Percentiles rank a stretch among this genome's conserved stretches.
These are phyloP conservation scores for Botrytis elliptica DNA, from an alignment of 2,329 filamentous ascomycete genomes.

Conservation along the genomic window DNA sequence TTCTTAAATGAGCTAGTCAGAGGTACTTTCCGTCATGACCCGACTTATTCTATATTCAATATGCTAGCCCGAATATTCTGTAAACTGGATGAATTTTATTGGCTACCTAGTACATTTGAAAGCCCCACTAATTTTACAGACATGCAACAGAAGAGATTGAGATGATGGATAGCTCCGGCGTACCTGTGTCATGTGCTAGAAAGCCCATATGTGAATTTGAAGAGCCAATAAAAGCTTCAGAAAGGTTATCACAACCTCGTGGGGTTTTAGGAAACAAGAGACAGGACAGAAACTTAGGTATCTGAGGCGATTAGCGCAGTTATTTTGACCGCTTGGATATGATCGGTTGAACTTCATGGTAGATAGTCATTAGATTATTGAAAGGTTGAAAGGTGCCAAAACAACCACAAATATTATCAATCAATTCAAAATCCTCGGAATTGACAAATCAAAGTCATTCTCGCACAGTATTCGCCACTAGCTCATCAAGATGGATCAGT, in stretches of 20 bases:
- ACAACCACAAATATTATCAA: background rate
- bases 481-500: background rate
- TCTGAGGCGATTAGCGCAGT: background rate
- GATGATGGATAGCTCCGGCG: background rate
- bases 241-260: background rate
- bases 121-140: background rate
- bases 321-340: background rate
- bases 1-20: background rate
- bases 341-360: background rate
- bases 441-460: background rate
- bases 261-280: background rate
- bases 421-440: background rate
- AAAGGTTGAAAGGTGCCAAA: background rate
- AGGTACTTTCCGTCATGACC: background rate
- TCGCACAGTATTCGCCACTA: accelerated
- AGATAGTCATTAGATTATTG: background rate
- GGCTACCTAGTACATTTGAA: background rate
- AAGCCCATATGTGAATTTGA: no score
- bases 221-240: background rate
- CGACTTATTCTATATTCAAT: background rate
- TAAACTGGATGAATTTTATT: background rate
- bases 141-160: background rate
- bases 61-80: no score
- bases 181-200: background rate
- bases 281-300: background rate